These are phyloP conservation scores for Solanum peruvianum DNA, from an alignment of 257 asterid genomes.

Conservation along the genomic window DNA sequence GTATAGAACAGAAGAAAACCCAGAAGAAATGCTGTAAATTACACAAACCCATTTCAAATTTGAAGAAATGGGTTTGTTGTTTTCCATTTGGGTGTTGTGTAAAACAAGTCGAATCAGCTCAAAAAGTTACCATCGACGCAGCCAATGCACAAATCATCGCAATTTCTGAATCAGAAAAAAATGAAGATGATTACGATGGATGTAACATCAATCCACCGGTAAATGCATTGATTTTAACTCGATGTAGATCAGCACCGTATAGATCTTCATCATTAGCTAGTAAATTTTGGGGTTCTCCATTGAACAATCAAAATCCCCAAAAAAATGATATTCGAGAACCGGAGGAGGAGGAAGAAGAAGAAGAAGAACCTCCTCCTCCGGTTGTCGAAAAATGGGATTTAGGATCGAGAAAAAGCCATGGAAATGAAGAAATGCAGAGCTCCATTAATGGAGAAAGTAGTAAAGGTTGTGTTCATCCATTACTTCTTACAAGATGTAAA, in stretches of 20 bases:
- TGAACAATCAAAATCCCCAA: background rate
- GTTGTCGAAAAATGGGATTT: background rate
- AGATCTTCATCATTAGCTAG: conserved; percentile 78
- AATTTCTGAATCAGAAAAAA: conserved; percentile 5
- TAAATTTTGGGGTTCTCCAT: conserved; percentile 62
- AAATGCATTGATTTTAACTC: conserved; percentile 58
- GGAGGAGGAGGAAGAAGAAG: background rate
- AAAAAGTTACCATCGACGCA: background rate
- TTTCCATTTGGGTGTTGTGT: conserved; percentile 19
- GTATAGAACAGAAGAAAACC: background rate
- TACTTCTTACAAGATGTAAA: conserved; percentile 66
- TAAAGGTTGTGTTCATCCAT: conserved; percentile 34
- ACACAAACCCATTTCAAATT: background rate
- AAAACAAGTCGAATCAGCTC: conserved; percentile 27
- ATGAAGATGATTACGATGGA: background rate
- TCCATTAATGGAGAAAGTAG: background rate
- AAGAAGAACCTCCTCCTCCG: background rate
- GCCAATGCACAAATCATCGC: background rate
- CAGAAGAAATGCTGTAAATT: background rate
- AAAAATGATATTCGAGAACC: background rate
- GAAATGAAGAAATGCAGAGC: conserved; percentile 7
- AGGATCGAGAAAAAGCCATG: conserved; percentile 13
- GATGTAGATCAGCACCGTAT: conserved; percentile 97
- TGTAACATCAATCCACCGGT: conserved; percentile 34
- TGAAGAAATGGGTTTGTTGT: conserved; percentile 27